phyloP scores from a whole-genome alignment of 2,329 filamentous ascomycete species.

The Colletotrichum trifolii region DNA sequence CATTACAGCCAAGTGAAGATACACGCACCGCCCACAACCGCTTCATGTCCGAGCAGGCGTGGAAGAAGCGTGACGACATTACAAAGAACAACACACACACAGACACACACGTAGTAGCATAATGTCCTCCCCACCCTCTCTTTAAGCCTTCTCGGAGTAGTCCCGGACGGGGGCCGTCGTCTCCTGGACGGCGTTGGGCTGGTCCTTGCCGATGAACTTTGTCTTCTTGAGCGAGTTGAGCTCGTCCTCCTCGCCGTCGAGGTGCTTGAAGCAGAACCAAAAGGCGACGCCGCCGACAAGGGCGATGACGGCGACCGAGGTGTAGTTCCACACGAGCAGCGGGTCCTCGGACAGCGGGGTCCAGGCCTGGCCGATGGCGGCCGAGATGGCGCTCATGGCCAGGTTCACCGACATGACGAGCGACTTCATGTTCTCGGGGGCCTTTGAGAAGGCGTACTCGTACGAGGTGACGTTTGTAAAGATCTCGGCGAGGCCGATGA shows the following conservation, averaged over 20 bases:
- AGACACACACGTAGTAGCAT: neutral
- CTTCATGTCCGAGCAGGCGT: neutral
- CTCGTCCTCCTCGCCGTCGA: conserved; percentile 75
- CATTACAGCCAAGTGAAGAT: conserved; percentile 29
- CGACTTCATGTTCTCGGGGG: conserved; percentile 82
- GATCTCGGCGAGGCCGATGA: conserved; percentile 64
- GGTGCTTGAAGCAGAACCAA: conserved; percentile 74
- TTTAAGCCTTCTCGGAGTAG: conserved; percentile 28
- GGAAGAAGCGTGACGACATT: neutral
- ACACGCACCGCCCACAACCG: too few relatives aligned
- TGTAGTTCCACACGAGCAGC: conserved; percentile 79
- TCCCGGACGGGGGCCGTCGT: conserved; percentile 1
- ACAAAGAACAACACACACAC: neutral
- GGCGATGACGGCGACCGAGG: conserved; percentile 69
- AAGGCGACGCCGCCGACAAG: conserved; percentile 72
- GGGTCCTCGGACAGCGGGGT: conserved; percentile 72
- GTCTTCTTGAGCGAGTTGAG: conserved; percentile 70
- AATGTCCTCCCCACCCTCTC: neutral
- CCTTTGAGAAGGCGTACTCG: conserved; percentile 83
- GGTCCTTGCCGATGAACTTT: conserved; percentile 52
- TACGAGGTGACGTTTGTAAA: conserved; percentile 69
- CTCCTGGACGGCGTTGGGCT: conserved; percentile 45
- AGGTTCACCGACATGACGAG: conserved; percentile 78
- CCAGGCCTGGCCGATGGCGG: conserved; percentile 77
- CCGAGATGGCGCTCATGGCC: conserved; percentile 76